Base-by-base conservation (phyloP, 2,329 filamentous ascomycete genomes). In the Colletotrichum euphorbiae region DNA sequence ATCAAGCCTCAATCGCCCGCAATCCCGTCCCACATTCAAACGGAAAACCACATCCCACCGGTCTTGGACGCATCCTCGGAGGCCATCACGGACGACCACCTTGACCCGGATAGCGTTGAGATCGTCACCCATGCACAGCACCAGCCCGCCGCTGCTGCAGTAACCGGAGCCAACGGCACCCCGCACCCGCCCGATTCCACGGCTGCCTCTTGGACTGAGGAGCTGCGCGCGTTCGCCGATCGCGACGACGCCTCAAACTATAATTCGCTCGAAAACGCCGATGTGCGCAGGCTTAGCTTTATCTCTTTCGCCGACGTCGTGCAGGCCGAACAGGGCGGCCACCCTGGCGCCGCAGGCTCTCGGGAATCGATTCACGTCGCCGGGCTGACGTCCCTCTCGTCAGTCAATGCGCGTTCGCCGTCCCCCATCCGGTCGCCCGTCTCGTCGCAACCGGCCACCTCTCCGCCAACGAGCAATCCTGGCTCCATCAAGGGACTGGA, bases 271-370 rank as follows among this genome's bases (percentile, higher is more conserved):
- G 94, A 97, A 74, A 87, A 86, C 43, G 85, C 88, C 52, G 94
- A 97, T 74, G 88, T 97, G 17, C 90, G 93, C 51, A 89, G 95
- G 21, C 81, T 98, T 70, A 96, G 92, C 77, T 98, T 98, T 81
- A 97, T 98, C 76, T 97, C 94, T 7, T 98, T 98, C 79, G 94
- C 95, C 69, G 95, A 98, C 75, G 93, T 98, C 9, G 93, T 98
- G 45, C 93, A 97, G 77, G 87, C 91, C 38, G 93, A 96, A 77
- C 92, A 95, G 74, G 88, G 88, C 33, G 87, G 89, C 67, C 82
- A 83, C 38, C 81, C 83, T 17, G 67, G 62, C 9, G 78, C 77
- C 60, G 77, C 80, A 42, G 84, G 87, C 52, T 90, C 86, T 72
- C 84, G 90, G 71, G 92, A 95, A 69, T 91, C 90, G 62, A 84